Evolutionary conservation across 495 filamentous ascomycete species (phyloP).

Genomic region (Annulohypoxylon nitens): DNA sequence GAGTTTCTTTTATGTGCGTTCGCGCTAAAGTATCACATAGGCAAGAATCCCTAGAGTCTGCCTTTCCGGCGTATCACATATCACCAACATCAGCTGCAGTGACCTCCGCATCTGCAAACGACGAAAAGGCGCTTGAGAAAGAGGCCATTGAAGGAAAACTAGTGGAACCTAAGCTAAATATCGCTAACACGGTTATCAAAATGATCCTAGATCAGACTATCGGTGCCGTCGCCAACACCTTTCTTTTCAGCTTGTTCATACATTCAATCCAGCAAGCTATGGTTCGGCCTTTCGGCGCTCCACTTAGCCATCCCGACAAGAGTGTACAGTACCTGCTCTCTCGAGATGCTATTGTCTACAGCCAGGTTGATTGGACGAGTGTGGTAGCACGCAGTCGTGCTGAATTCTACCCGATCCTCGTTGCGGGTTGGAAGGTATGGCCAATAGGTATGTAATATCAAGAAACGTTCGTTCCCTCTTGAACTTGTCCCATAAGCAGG

Average conservation of each 20-base stretch:
- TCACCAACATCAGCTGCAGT: conserved; percentile 54
- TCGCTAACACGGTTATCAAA: conserved; percentile 82
- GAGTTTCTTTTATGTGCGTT: background rate
- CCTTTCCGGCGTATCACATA: conserved; percentile 60
- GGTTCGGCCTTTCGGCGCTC: conserved; percentile 37
- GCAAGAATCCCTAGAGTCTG: conserved; percentile 66
- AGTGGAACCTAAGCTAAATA: conserved; percentile 68
- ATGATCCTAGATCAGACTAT: conserved; percentile 85
- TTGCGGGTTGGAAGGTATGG: conserved; percentile 85
- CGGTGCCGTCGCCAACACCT: conserved; percentile 80
- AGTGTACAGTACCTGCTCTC: conserved; percentile 37
- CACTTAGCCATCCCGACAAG: conserved; percentile 47
- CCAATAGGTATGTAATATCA: conserved; percentile 60
- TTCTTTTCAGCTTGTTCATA: conserved; percentile 72
- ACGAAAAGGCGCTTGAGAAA: conserved; percentile 59
- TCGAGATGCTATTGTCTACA: conserved; percentile 49
- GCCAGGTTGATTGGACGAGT: conserved; percentile 50
- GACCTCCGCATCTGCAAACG: conserved; percentile 53
- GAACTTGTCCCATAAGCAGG: background rate
- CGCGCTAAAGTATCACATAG: conserved; percentile 45
- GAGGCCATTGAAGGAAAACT: conserved; percentile 57
- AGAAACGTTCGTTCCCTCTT: background rate
- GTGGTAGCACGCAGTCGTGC: conserved; percentile 54
- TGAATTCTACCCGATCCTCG: conserved; percentile 78
- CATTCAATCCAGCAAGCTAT: conserved; percentile 57